Base-by-base conservation (phyloP, 108 stramenopile genomes). In the Pseudonitzschia multistriata region DNA sequence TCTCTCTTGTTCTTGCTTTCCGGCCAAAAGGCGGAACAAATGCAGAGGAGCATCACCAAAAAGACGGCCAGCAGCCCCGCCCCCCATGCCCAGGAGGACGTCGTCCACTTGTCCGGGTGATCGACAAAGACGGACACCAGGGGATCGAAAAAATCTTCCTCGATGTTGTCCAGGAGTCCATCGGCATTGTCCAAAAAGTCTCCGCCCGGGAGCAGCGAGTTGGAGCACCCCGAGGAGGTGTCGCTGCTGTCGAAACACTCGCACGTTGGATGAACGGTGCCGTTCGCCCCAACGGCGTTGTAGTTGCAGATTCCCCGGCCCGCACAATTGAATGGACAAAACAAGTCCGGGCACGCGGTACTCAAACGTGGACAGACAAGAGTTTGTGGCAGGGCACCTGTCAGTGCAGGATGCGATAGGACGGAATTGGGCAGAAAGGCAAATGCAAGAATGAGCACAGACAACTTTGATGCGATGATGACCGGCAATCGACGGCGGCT, bases 1-100 rank as follows among this genome's bases (percentile, higher is more conserved):
- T 17, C 31, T 29, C n/a, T 64, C 24, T 47, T 45, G n/a, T 13
- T 45, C 8, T 64, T 64, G 63, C 49, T 53, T 22, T 67, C 67
- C 21, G 91, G 91, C 85, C 87, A 92, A 70, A 86, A 93, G 50
- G 83, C 85, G 15, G 92, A 93, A 70, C 92, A 94, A 39, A 91
- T 83, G 50, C 92, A 94, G 5, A 94, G 75, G 29, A 94, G 62
- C 85, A 94, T 80, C 11, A 94, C 37, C 49, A 94, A 59, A 49
- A 88, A 88, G 35, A 94, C 79, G 2, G 85, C 80, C 49, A 94
- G 67, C 34, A 94, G 66, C 27, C 87, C 92, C 34, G 86, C 85
- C 11, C 88, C 89, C 92, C 92, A 94, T 5, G 86, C 86, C 92
- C 92, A 94, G 24, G 77, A 74, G 27, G 86, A 79, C 13, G 85